Evolutionary conservation across 1,284 basidiomycete species (phyloP), one percentile per base, ranked within the genome.

Genomic region (Inonotus obliquus): DNA sequence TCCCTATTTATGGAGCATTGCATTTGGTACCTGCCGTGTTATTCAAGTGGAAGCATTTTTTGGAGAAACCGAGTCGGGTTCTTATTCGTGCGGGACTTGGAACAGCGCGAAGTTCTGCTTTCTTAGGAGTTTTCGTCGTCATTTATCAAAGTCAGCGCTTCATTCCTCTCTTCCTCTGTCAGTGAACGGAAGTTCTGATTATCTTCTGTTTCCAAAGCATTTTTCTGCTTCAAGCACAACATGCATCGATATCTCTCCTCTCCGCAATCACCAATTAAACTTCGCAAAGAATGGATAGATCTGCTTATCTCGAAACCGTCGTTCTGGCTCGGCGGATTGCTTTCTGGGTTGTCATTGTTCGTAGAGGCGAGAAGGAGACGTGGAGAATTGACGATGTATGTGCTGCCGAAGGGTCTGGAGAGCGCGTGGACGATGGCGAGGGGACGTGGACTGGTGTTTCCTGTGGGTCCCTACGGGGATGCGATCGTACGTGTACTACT

Each of bases 381-480:
- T 13, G 86, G 84, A 2, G 94, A 96, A 74, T 76, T 96, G 65
- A 94, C 96, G 29, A 96, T 97, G 88, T 99, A 96, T 73, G 94
- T 94, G 2, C 76, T 98, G 44, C 96, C 96, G n/a, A 93, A 94
- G 73, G 92, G 86, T 0, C 73, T 96, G 49, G 94, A 96, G 76
- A 91, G 90, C 60, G 85, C 85, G 11, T 98, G 96, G 95, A 81
- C 87, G 1, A 84, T 88, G 67, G 85, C 89, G 14, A 74, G 92
- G 47, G 87, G 89, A 17, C 85, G 87, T 65, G 88, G 91, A 0
- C 86, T 84, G 75, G 87, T 96, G 23, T 89, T 91, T 75, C 73
- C 84, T 75, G 80, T 92, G 69, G 79, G 92, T 70, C 80, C 86
- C 72, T 77, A 86, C 73, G 86, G 89, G 38, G 83, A 91, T 73